phyloP scores from a whole-genome alignment of 2,329 filamentous ascomycete genomes.

The Fonsecaea erecta region DNA sequence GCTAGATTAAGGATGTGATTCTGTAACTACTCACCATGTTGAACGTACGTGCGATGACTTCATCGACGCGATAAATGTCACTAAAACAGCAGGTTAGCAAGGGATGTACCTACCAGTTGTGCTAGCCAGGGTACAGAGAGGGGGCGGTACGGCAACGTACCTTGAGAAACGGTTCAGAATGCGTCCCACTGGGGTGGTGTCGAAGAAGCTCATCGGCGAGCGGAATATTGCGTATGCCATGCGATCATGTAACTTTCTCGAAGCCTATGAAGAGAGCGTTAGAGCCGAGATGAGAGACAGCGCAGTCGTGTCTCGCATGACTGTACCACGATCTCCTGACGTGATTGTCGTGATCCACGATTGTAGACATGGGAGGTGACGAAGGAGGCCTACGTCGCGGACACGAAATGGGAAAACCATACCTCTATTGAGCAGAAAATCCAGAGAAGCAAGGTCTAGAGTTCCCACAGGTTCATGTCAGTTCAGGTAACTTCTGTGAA shows the following conservation, averaged over 20 bases:
- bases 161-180: slow-evolving; percentile 97
- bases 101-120: not conserved
- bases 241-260: slow-evolving; percentile 91
- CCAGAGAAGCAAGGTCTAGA: slow-evolving; percentile 83
- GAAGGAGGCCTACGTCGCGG: not conserved
- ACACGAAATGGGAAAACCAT: slow-evolving; percentile 40
- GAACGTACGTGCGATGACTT: slow-evolving; percentile 93
- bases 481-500: not conserved
- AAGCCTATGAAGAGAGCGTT: slow-evolving; percentile 62
- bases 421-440: slow-evolving; percentile 99
- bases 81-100: slow-evolving; percentile 39
- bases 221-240: slow-evolving; percentile 98
- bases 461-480: slow-evolving; percentile 19
- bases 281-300: slow-evolving; percentile 19
- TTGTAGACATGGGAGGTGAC: not conserved
- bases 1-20: not conserved
- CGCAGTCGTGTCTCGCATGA: slow-evolving; percentile 8
- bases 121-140: not conserved
- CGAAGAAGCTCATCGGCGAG: slow-evolving; percentile 98
- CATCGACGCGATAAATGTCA: slow-evolving; percentile 72
- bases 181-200: slow-evolving; percentile 93
- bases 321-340: slow-evolving; percentile 6
- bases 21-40: slow-evolving; percentile 73
- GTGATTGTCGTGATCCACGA: not conserved
- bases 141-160: slow-evolving; percentile 51